phyloP scores from a whole-genome alignment of 176 grass and related monocot genomes.

The sorghum (Sorghum bicolor) region DNA sequence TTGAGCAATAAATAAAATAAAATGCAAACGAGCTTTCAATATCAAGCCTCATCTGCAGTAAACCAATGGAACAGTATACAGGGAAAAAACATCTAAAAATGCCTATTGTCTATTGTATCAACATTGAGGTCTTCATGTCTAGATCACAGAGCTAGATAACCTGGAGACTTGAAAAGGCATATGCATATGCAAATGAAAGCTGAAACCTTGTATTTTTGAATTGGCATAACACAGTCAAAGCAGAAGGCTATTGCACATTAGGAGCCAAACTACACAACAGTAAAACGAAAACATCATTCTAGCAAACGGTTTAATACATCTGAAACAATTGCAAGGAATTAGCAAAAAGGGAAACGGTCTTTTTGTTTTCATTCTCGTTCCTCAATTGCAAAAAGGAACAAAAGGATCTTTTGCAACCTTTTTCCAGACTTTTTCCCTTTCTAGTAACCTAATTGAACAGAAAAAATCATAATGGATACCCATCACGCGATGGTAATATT shows the following conservation, averaged over 20 bases:
- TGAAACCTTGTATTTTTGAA: neutral
- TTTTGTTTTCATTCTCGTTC: conserved; percentile 23
- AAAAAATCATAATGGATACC: conserved; percentile 26
- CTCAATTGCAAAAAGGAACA: conserved; percentile 40
- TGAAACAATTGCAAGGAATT: conserved; percentile 10
- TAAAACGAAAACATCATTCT: neutral
- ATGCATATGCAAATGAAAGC: neutral
- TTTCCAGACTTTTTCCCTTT: conserved; percentile 37
- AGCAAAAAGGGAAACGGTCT: neutral
- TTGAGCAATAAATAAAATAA: conserved; percentile 8
- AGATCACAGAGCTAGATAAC: neutral
- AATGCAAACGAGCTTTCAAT: neutral
- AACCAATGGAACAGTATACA: conserved; percentile 26
- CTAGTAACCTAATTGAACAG: conserved; percentile 18
- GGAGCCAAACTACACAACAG: neutral
- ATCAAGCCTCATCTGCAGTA: neutral
- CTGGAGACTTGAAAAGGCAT: conserved; percentile 5
- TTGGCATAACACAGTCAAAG: conserved; percentile 10
- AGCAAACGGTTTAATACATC: neutral
- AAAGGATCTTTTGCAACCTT: conserved; percentile 26
- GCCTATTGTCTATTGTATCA: neutral
- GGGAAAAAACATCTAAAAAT: neutral
- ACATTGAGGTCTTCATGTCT: conserved; percentile 18
- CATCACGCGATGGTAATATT: conserved; percentile 10
- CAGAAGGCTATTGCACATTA: conserved; percentile 17